Percentiles rank a stretch among this genome's conserved stretches.
These are phyloP conservation scores for Coemansia umbellata DNA, from an alignment of 192 early-diverging fungal species.

Conservation along the genomic window DNA sequence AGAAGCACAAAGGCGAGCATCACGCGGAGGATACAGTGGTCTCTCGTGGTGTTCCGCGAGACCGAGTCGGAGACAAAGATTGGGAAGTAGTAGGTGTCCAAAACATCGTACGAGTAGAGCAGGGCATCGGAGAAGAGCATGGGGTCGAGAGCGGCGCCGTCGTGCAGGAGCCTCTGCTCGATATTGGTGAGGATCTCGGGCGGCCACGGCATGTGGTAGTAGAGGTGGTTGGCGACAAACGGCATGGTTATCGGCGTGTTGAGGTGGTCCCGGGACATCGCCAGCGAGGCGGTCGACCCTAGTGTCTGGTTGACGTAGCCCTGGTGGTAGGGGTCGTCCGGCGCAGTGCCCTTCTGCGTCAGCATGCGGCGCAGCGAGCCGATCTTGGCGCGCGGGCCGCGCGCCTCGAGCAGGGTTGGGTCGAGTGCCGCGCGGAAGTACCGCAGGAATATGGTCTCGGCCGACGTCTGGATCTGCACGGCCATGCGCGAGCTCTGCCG, in stretches of 20 bases:
- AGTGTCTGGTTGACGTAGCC: conserved; percentile 30
- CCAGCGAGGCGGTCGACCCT: conserved; percentile 40
- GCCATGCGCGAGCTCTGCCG: conserved; percentile 51
- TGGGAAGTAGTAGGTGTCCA: conserved; percentile 51
- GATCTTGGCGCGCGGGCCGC: conserved; percentile 26
- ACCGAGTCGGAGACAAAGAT: conserved; percentile 46
- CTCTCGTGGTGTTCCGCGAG: conserved; percentile 47
- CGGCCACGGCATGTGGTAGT: conserved; percentile 54
- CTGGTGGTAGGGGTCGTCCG: conserved; percentile 49
- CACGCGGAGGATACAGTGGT: conserved; percentile 46
- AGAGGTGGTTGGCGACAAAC: conserved; percentile 22
- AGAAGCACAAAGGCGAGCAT: conserved; percentile 35
- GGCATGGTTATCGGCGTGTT: conserved; percentile 36
- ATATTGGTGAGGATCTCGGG: conserved; percentile 50
- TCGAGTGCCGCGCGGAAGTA: conserved; percentile 52
- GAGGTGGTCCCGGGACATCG: conserved; percentile 39
- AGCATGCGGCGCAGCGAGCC: conserved; percentile 49
- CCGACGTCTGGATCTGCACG: conserved; percentile 49
- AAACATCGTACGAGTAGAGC: conserved; percentile 48
- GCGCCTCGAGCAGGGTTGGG: conserved; percentile 33
- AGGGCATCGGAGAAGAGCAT: conserved; percentile 42
- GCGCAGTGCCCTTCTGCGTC: conserved; percentile 23
- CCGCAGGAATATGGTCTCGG: conserved; percentile 46
- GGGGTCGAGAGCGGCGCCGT: conserved; percentile 41
- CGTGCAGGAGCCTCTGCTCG: conserved; percentile 40